Base-by-base conservation (phyloP, 2,329 filamentous ascomycete genomes). In the Colletotrichum australisinense region DNA sequence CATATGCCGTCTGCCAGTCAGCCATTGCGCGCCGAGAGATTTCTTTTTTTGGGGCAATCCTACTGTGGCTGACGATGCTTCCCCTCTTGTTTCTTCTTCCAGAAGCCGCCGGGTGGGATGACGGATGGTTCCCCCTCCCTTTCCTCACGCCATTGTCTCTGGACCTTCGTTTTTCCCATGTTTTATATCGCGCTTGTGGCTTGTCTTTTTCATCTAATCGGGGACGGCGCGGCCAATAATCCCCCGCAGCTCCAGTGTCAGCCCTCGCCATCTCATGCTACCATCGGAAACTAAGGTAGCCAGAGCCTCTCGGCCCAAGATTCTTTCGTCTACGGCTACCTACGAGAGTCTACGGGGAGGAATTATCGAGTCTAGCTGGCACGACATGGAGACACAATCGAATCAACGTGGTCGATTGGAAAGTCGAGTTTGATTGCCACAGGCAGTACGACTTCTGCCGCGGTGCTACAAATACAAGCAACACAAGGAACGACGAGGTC, bases 121-220 rank as follows among this genome's bases (percentile, higher is more conserved):
- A 70, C 56, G 67, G 60, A 58, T 30, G 67, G 62, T 70, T 67
- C 53, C 38, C 66, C 56, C 67, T 70, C 70, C 66, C 67, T 73
- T 70, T 46, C 19, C 59, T 46, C 22, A 49, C 70, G 67, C 67
- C 59, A 62, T 22, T 73, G 67, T 70, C 60, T 73, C 35, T 70
- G 28, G 53, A 7, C 38, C 42, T 70, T 70, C 42, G 53, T 73
- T 68, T 57, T 70, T 56, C 32, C 56, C 22, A 28, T 71, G 56
- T 46, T 70, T 70, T 49, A 52, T 24, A 42, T 42, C 19, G 67
- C 70, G 60, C 67, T 73, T 66, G 70, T 73, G 60, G 70, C 70
- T 70, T 70, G 67, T 57, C 14, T 42, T 60, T 49, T 62, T 71
- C 56, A 63, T 66, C 70, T 66, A 57, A 69, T 56, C 35, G 42